Conservation (phyloP, 805 yeast genomes). For the Schizosaccharomyces cryophilus region DNA sequence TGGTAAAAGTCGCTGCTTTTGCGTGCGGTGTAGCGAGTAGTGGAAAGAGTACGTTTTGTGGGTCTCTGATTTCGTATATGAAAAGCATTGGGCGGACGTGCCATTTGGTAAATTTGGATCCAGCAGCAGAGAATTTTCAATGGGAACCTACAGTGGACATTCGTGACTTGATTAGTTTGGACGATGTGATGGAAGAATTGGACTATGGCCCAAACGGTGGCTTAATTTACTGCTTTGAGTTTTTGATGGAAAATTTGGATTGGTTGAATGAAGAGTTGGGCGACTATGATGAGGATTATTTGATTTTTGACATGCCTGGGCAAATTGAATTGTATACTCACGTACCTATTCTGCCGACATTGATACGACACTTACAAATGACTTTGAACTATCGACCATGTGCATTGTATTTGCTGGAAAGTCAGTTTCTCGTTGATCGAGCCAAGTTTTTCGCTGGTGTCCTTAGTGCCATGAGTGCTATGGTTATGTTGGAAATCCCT, state of each 20-base stretch:
- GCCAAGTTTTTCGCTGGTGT: constrained; percentile 91
- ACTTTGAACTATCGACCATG: constrained; percentile 68
- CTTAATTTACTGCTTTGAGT: constrained; percentile 72
- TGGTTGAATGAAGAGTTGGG: constrained; percentile 97
- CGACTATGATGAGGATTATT: constrained; percentile 77
- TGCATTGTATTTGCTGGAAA: constrained; percentile 78
- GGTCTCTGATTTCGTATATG: constrained; percentile 64
- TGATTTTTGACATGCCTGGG: constrained; percentile 84
- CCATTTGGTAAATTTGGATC: constrained; percentile 83
- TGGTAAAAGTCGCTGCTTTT: background rate
- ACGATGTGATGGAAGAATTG: constrained; percentile 89
- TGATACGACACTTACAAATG: constrained; percentile 61
- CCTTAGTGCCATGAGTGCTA: constrained; percentile 89
- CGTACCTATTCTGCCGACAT: constrained; percentile 73
- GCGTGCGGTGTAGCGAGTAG: background rate
- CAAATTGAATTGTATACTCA: constrained; percentile 89
- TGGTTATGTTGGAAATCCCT: constrained; percentile 85
- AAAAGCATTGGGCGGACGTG: constrained; percentile 79
- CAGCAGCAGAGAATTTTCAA: constrained; percentile 87
- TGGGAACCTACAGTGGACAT: constrained; percentile 83
- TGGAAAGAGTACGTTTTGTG: constrained; percentile 56
- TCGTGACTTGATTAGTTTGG: constrained; percentile 65
- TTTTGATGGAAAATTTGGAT: constrained; percentile 65
- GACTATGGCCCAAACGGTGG: constrained; percentile 92
- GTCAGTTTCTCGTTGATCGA: constrained; percentile 75